Evolutionary conservation across 179 eudicot species (phyloP).

Genomic region (Patellifolia procumbens): DNA sequence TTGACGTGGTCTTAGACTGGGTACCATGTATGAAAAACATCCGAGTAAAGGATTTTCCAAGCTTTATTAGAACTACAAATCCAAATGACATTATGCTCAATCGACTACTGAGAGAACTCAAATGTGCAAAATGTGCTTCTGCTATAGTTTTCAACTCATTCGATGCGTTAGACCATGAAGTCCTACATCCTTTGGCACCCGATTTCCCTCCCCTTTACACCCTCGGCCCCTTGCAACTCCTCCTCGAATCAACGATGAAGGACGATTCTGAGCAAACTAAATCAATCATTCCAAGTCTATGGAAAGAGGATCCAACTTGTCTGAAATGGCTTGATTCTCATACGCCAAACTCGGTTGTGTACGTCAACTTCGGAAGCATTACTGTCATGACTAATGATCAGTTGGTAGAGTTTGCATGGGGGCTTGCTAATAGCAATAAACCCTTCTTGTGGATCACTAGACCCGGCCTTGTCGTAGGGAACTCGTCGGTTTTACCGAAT

Average conservation of each 20-base stretch:
- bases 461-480: neutral
- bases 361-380: slow-evolving; percentile 8
- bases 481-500: neutral
- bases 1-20: slow-evolving; percentile 21
- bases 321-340: slow-evolving; percentile 9
- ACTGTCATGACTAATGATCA: slow-evolving; percentile 1
- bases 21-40: slow-evolving; percentile 9
- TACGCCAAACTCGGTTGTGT: neutral
- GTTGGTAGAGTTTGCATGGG: slow-evolving; percentile 11
- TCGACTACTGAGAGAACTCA: neutral
- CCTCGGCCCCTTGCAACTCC: slow-evolving; percentile 4
- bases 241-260: neutral
- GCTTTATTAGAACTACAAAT: slow-evolving; percentile 16
- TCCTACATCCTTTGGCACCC: neutral
- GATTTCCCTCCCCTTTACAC: slow-evolving; percentile 8
- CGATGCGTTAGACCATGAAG: slow-evolving; percentile 9
- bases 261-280: neutral
- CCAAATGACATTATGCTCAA: slow-evolving; percentile 4
- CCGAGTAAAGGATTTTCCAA: slow-evolving; percentile 18
- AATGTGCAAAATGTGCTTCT: neutral
- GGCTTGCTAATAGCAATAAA: slow-evolving; percentile 8
- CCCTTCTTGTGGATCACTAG: neutral
- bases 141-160: slow-evolving; percentile 26
- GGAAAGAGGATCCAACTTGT: slow-evolving; percentile 17
- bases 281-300: slow-evolving; percentile 2